A percentile compares a stretch with the other conserved stretches of the same genome.
Conservation (phyloP, 2,329 filamentous ascomycete species). For the Rhynchosporium secalis region DNA sequence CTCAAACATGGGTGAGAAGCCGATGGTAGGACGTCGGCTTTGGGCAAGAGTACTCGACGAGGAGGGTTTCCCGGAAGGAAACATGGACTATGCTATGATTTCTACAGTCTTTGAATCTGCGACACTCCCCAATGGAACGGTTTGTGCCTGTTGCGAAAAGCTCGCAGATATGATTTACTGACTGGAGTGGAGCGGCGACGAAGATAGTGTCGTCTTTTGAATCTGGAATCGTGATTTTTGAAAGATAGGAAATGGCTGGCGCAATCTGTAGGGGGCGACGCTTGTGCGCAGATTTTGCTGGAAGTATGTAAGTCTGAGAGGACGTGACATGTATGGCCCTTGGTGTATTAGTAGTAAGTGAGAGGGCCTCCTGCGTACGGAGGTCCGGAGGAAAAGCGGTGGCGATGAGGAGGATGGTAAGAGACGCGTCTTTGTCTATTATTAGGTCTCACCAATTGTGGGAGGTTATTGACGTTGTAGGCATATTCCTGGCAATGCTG, state of each 20-base stretch:
- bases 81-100: not conserved
- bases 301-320: too few species aligned
- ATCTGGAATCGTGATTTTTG: not conserved
- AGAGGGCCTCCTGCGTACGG: not conserved
- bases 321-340: too few species aligned
- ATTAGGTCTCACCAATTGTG: not conserved
- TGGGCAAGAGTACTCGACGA: not conserved
- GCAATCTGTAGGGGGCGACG: too few species aligned
- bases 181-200: not conserved
- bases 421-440: not conserved
- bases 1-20: not conserved
- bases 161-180: not conserved
- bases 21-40: not conserved
- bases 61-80: not conserved
- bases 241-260: too few species aligned
- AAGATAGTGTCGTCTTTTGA: not conserved
- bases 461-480: not conserved
- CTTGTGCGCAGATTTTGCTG: too few species aligned
- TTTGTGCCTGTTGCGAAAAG: not conserved
- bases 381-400: not conserved
- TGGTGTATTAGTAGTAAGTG: not conserved
- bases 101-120: not conserved
- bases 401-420: not conserved
- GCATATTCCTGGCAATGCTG: not conserved
- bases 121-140: not conserved